phyloP scores from a whole-genome alignment of 83 land plant genomes.

The Thuja plicata region DNA sequence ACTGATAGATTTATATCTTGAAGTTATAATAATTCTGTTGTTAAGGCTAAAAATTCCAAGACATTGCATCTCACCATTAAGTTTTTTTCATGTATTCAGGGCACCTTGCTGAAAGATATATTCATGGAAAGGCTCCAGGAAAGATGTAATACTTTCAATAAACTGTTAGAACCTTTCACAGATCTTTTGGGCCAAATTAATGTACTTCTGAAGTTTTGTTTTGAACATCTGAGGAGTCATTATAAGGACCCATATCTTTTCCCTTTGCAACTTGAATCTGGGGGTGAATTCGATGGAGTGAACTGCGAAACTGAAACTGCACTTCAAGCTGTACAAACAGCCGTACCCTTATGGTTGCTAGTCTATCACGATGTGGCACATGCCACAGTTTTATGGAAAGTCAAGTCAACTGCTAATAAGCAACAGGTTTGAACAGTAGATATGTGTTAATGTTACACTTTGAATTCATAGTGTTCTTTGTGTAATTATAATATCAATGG shows the following conservation, averaged over 20 bases:
- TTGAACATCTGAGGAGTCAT: neutral
- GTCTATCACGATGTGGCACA: slow-evolving; percentile 12
- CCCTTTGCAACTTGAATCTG: neutral
- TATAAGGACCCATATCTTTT: slow-evolving; percentile 2
- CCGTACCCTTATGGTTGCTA: slow-evolving; percentile 2
- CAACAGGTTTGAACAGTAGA: neutral
- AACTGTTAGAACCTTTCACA: slow-evolving; percentile 5
- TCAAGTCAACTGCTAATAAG: neutral
- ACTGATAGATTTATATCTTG: neutral
- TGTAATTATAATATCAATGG: neutral
- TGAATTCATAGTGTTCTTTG: neutral
- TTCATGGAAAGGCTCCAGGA: slow-evolving; percentile 3
- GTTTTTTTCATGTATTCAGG: slow-evolving; percentile 7
- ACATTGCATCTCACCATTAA: neutral
- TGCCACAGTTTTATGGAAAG: slow-evolving; percentile 10
- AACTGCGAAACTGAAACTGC: neutral
- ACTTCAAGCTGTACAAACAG: slow-evolving; percentile 5
- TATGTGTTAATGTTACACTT: neutral
- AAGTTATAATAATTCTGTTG: neutral
- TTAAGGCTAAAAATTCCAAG: neutral
- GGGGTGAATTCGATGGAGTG: neutral
- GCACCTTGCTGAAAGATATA: slow-evolving; percentile 10
- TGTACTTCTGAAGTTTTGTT: slow-evolving; percentile 13
- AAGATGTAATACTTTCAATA: neutral
- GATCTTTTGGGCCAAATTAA: slow-evolving; percentile 12